Conservation (phyloP, 495 filamentous ascomycete genomes). For the Daldinia caldariorum region DNA sequence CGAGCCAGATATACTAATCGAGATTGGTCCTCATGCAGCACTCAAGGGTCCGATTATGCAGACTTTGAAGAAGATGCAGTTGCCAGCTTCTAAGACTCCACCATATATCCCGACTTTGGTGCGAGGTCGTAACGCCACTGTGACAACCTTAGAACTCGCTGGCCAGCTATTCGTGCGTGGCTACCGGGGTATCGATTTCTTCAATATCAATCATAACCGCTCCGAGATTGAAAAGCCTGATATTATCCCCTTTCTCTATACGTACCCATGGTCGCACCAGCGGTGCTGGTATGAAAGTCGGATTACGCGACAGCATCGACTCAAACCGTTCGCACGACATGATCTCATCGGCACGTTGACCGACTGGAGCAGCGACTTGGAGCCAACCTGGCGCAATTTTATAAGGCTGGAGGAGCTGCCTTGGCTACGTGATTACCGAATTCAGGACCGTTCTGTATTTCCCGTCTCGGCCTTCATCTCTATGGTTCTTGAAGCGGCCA, state of each 20-base stretch:
- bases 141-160: constrained; percentile 50
- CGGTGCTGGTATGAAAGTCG: constrained; percentile 61
- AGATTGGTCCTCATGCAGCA: constrained; percentile 71
- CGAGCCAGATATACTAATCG: constrained; percentile 60
- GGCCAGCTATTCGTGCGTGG: constrained; percentile 55
- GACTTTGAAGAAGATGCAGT: constrained; percentile 56
- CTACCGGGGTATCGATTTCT: constrained; percentile 52
- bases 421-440: constrained; percentile 62
- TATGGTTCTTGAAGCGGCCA: constrained; percentile 64
- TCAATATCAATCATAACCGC: constrained; percentile 49
- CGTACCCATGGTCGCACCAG: constrained; percentile 63
- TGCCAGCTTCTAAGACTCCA: constrained; percentile 47
- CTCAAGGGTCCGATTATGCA: constrained; percentile 67
- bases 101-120: constrained; percentile 54
- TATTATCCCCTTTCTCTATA: constrained; percentile 54
- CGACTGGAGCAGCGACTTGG: constrained; percentile 55
- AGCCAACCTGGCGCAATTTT: constrained; percentile 63
- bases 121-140: constrained; percentile 52
- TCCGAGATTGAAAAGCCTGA: constrained; percentile 54
- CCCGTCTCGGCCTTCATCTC: constrained; percentile 66
- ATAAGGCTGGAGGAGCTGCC: constrained; percentile 58
- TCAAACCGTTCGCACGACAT: constrained; percentile 56
- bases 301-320: constrained; percentile 56
- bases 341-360: constrained; percentile 63
- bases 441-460: constrained; percentile 59